Percentiles rank a stretch among this genome's conserved stretches.
Conservation (phyloP, 306 rosid genomes). For the Carpinus viminea region DNA sequence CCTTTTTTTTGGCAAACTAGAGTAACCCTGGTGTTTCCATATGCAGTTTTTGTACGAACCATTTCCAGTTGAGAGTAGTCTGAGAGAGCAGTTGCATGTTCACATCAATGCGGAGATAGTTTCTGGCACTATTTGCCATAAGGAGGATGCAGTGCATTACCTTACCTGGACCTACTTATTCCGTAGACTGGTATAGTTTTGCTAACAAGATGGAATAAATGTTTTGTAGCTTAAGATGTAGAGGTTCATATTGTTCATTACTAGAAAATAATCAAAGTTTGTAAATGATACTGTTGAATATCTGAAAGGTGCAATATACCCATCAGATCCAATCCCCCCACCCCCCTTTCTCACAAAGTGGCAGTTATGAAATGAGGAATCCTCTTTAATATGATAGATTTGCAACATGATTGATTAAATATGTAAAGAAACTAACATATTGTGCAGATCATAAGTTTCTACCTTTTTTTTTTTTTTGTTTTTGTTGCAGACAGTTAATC, state of each 20-base stretch:
- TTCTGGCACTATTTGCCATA: slow-evolving; percentile 90
- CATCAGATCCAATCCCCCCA: neutral
- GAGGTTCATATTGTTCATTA: neutral
- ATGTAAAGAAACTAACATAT: neutral
- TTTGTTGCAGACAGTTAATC: slow-evolving; percentile 73
- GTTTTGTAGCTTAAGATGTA: neutral
- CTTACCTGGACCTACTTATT: slow-evolving; percentile 96
- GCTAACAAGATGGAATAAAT: neutral
- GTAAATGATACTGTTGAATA: neutral
- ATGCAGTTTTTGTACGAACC: slow-evolving; percentile 96
- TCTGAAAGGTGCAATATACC: neutral
- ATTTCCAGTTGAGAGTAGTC: slow-evolving; percentile 97
- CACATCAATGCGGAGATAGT: slow-evolving; percentile 94
- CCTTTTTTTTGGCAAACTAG: slow-evolving; percentile 22
- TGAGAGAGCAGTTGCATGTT: slow-evolving; percentile 81
- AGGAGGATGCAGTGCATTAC: slow-evolving; percentile 94
- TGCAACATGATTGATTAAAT: neutral
- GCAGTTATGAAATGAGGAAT: neutral
- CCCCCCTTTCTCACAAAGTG: neutral
- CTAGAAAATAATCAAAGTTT: neutral
- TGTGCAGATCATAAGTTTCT: slow-evolving; percentile 14
- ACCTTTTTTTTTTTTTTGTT: slow-evolving; percentile 3
- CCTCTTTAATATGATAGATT: neutral
- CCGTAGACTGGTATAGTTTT: slow-evolving; percentile 85
- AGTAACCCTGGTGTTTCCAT: slow-evolving; percentile 29